Conservation (phyloP, 202 grass and related monocot genomes). For the Carex sylvatica region DNA sequence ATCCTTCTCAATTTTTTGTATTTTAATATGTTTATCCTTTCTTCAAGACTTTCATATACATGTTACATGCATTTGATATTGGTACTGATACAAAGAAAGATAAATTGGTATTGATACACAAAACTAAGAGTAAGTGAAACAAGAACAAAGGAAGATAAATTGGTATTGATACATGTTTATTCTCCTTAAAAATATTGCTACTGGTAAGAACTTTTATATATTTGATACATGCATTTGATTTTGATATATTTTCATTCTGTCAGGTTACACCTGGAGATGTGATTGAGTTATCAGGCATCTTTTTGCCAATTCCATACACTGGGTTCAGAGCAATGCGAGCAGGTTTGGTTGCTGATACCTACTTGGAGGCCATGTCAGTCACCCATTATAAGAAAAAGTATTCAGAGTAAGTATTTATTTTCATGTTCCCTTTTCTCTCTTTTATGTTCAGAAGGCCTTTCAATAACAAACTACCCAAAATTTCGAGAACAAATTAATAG, state of each 20-base stretch:
- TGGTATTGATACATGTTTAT: background rate
- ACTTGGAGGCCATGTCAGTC: constrained; percentile 95
- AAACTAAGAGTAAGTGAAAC: background rate
- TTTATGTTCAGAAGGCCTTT: background rate
- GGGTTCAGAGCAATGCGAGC: constrained; percentile 95
- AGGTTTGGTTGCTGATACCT: constrained; percentile 98
- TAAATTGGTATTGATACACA: background rate
- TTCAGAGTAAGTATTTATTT: constrained; percentile 65
- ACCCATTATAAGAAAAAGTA: constrained; percentile 99
- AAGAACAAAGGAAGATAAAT: background rate
- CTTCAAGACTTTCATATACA: background rate
- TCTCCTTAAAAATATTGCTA: background rate
- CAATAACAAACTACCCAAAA: background rate
- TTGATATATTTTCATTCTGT: constrained; percentile 20
- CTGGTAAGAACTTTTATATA: background rate
- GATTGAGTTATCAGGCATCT: constrained; percentile 90
- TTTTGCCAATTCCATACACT: constrained; percentile 91
- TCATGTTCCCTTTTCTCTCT: background rate
- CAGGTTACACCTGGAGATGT: constrained; percentile 98
- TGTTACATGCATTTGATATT: too few species aligned
- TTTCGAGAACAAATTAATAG: background rate
- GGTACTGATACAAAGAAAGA: too few species aligned
- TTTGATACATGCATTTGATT: background rate
- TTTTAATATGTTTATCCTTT: background rate
- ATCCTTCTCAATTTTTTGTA: background rate